A percentile compares a stretch with the other conserved stretches of the same genome.
These are phyloP conservation scores for Dioszegia hungarica DNA, from an alignment of 768 basidiomycete species.

Conservation along the genomic window DNA sequence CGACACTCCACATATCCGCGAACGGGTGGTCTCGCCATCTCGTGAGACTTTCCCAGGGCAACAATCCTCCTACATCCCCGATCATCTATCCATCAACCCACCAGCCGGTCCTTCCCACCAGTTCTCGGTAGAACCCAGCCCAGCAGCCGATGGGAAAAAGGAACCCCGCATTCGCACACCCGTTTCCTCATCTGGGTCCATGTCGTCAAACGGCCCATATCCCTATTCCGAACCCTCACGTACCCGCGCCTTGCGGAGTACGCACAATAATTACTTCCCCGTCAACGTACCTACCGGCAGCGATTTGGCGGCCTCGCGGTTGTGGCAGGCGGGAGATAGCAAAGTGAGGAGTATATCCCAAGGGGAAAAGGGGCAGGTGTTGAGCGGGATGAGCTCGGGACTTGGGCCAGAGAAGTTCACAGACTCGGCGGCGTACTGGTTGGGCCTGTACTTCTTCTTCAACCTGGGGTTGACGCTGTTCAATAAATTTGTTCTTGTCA, in stretches of 20 bases:
- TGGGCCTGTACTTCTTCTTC: slow-evolving; percentile 77
- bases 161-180: slow-evolving; percentile 1
- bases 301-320: neutral
- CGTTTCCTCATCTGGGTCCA: neutral
- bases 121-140: neutral
- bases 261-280: neutral
- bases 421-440: slow-evolving; percentile 56
- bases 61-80: neutral
- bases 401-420: slow-evolving; percentile 14
- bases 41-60: neutral
- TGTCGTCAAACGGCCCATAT: neutral
- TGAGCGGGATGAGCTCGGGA: neutral
- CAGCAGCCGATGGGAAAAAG: slow-evolving; percentile 3
- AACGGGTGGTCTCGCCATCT: neutral
- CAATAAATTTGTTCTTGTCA: slow-evolving; percentile 87
- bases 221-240: neutral
- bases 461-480: slow-evolving; percentile 89
- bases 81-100: neutral
- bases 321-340: neutral
- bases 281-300: neutral
- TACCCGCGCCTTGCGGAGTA: neutral
- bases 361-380: neutral
- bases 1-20: neutral
- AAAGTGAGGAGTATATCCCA: neutral
- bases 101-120: too few relatives aligned